Evolutionary conservation across 257 asterid species (phyloP).

Genomic region (Przewalskia tangutica): DNA sequence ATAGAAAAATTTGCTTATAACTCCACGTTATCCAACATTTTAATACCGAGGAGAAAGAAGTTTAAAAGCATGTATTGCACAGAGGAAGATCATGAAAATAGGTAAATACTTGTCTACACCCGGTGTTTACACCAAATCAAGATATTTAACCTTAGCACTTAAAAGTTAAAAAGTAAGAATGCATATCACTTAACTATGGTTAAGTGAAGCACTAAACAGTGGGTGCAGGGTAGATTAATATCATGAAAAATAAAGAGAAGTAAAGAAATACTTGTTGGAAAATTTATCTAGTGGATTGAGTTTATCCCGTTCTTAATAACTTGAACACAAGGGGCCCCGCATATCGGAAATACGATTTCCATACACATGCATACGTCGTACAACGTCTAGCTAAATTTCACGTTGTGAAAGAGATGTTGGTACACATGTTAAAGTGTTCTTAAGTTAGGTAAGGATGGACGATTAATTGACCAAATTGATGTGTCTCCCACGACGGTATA

Average conservation of each 20-base stretch:
- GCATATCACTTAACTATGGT: not conserved
- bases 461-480: too few relatives aligned
- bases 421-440: too few relatives aligned
- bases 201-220: not conserved
- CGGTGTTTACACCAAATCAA: not conserved
- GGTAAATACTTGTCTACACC: not conserved
- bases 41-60: not conserved
- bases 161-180: not conserved
- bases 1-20: not conserved
- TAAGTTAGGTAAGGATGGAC: too few relatives aligned
- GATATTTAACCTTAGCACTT: not conserved
- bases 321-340: too few relatives aligned
- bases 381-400: too few relatives aligned
- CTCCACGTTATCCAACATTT: not conserved
- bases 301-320: too few relatives aligned
- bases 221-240: not conserved
- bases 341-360: too few relatives aligned
- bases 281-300: too few relatives aligned
- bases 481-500: too few relatives aligned
- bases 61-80: not conserved
- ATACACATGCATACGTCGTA: too few relatives aligned
- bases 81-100: not conserved
- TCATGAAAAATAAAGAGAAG: not conserved
- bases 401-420: too few relatives aligned
- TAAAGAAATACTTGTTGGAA: too few relatives aligned